Percentiles rank a stretch among this genome's conserved stretches.
Conservation (phyloP, 2,329 filamentous ascomycete genomes). For the Cadophora sp. region DNA sequence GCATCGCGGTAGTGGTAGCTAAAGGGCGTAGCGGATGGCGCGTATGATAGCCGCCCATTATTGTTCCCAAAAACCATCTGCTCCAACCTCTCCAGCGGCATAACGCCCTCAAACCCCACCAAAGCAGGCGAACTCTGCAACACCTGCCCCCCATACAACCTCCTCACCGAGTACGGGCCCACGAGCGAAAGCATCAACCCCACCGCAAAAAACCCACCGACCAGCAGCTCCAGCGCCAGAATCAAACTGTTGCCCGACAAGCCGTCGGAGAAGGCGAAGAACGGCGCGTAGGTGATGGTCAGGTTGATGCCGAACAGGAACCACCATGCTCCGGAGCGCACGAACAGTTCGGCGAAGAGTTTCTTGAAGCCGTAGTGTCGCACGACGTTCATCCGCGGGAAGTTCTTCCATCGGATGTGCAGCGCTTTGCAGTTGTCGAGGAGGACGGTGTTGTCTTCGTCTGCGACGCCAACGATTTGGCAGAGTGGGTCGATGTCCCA, state of each 20-base stretch:
- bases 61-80: slow-evolving; percentile 30
- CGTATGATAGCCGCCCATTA: slow-evolving; percentile 30
- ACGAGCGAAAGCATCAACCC: slow-evolving; percentile 24
- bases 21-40: slow-evolving; percentile 19
- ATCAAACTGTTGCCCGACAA: background rate
- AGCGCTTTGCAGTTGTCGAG: slow-evolving; percentile 42
- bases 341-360: slow-evolving; percentile 26
- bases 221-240: slow-evolving; percentile 2
- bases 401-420: slow-evolving; percentile 40
- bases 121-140: slow-evolving; percentile 20
- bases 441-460: slow-evolving; percentile 41
- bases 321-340: slow-evolving; percentile 18
- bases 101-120: slow-evolving; percentile 33
- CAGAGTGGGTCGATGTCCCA: slow-evolving; percentile 44
- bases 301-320: slow-evolving; percentile 18
- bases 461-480: slow-evolving; percentile 43
- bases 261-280: background rate
- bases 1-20: slow-evolving; percentile 4
- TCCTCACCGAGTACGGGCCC: slow-evolving; percentile 21
- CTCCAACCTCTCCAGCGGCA: slow-evolving; percentile 16
- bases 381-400: slow-evolving; percentile 16
- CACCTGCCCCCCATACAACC: slow-evolving; percentile 32
- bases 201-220: slow-evolving; percentile 21
- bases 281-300: slow-evolving; percentile 16
- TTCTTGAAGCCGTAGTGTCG: slow-evolving; percentile 8